phyloP scores from a whole-genome alignment of 768 basidiomycete genomes.

The Tulasnella sp. region DNA sequence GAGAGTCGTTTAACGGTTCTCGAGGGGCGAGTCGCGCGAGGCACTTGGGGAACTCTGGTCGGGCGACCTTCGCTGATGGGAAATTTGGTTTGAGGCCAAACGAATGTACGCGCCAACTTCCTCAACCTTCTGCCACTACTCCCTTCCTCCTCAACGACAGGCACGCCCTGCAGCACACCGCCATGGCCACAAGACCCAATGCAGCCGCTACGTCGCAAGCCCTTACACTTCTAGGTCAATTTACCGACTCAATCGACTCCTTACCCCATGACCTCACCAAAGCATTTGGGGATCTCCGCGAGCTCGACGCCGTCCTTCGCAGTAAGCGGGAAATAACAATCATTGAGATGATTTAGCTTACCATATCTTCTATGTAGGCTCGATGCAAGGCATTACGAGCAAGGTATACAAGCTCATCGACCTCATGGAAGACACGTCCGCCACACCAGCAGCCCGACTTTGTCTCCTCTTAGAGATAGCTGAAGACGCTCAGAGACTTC shows the following conservation, averaged over 20 bases:
- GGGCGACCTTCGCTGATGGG: background rate
- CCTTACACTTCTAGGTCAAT: conserved; percentile 66
- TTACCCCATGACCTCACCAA: conserved; percentile 93
- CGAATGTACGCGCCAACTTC: conserved; percentile 9
- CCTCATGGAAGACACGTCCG: conserved; percentile 69
- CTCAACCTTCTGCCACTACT: background rate
- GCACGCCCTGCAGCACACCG: background rate
- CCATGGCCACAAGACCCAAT: conserved; percentile 14
- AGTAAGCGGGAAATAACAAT: conserved; percentile 40
- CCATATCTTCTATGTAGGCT: conserved; percentile 52
- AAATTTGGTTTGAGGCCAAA: conserved; percentile 15
- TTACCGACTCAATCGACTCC: conserved; percentile 89
- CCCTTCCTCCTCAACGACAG: background rate
- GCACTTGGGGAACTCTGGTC: background rate
- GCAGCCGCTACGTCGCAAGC: conserved; percentile 18
- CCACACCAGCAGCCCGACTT: conserved; percentile 65
- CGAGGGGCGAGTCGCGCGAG: background rate
- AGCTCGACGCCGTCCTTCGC: conserved; percentile 92
- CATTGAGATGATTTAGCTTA: background rate
- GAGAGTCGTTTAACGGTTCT: background rate
- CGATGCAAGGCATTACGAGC: conserved; percentile 76
- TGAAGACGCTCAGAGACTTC: conserved; percentile 88
- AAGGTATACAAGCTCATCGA: conserved; percentile 76
- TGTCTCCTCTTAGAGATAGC: conserved; percentile 90
- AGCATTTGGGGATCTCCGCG: conserved; percentile 92